phyloP scores from a whole-genome alignment of 495 filamentous ascomycete genomes.

The Saxispiralis lemnorum region DNA sequence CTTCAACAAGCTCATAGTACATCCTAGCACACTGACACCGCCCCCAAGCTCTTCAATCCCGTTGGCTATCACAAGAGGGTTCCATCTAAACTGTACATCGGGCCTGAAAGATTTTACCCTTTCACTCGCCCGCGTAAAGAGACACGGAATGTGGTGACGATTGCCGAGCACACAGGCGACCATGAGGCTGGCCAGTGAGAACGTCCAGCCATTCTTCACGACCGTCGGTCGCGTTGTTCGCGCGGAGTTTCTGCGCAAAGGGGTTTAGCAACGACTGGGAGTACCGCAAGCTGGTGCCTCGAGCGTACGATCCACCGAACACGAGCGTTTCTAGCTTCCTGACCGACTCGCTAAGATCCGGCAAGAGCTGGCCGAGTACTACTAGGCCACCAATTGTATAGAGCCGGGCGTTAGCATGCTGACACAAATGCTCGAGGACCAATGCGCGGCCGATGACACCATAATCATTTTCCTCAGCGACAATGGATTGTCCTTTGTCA shows the following conservation, averaged over 20 bases:
- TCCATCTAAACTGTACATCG: constrained; percentile 33
- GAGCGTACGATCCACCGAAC: constrained; percentile 2
- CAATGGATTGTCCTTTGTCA: constrained; percentile 32
- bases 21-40: constrained; percentile 27
- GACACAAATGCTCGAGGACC: constrained; percentile 20
- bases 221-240: constrained; percentile 30
- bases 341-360: constrained; percentile 26
- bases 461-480: constrained; percentile 30
- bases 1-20: no score
- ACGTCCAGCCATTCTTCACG: constrained; percentile 25
- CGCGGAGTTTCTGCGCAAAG: constrained; percentile 26
- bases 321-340: constrained; percentile 24
- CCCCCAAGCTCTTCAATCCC: constrained; percentile 22
- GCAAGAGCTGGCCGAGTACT: constrained; percentile 29
- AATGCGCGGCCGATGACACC: constrained; percentile 23
- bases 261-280: constrained; percentile 28
- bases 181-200: constrained; percentile 20
- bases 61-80: constrained; percentile 28
- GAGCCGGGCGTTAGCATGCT: constrained; percentile 30
- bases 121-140: constrained; percentile 26
- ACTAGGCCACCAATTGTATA: constrained; percentile 25
- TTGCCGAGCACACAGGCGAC: constrained; percentile 25
- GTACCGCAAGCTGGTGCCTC: constrained; percentile 12
- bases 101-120: constrained; percentile 24
- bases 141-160: constrained; percentile 23